Percentiles rank a stretch among this genome's conserved stretches.
phyloP scores from a whole-genome alignment of 768 basidiomycete species.

The Dioszegia hungarica region DNA sequence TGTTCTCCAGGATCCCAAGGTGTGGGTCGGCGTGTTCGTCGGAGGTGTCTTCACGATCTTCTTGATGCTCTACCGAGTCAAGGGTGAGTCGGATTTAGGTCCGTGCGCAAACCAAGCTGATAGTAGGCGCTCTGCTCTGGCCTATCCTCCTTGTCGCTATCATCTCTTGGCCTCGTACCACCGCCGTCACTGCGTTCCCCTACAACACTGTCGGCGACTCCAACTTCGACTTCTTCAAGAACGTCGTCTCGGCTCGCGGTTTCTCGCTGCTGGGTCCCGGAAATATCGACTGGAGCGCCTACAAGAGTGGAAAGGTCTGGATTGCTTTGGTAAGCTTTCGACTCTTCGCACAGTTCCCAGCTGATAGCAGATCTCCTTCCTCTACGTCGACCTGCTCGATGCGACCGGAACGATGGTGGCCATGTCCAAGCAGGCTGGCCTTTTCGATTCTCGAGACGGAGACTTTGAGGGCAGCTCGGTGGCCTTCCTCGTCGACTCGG shows the following conservation, averaged over 20 bases:
- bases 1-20: constrained; percentile 67
- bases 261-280: constrained; percentile 35
- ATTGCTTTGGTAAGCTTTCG: constrained; percentile 60
- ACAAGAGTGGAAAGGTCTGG: constrained; percentile 70
- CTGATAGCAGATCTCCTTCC: constrained; percentile 61
- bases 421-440: constrained; percentile 86
- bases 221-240: constrained; percentile 76
- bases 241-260: constrained; percentile 59
- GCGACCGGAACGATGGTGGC: constrained; percentile 73
- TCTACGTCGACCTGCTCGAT: constrained; percentile 73
- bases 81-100: constrained; percentile 55
- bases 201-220: constrained; percentile 63
- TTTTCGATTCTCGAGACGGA: constrained; percentile 74
- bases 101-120: neutral
- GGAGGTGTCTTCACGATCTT: constrained; percentile 76
- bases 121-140: constrained; percentile 59
- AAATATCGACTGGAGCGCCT: constrained; percentile 41
- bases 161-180: constrained; percentile 82
- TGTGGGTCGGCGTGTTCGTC: constrained; percentile 82
- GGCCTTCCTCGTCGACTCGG: constrained; percentile 41
- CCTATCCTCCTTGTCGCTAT: constrained; percentile 76
- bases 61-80: constrained; percentile 77
- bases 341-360: neutral
- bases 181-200: constrained; percentile 75
- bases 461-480: constrained; percentile 71